A percentile compares a stretch with the other conserved stretches of the same genome.
Conservation (phyloP, 2,329 filamentous ascomycete species). For the Aspergillus japonicus region DNA sequence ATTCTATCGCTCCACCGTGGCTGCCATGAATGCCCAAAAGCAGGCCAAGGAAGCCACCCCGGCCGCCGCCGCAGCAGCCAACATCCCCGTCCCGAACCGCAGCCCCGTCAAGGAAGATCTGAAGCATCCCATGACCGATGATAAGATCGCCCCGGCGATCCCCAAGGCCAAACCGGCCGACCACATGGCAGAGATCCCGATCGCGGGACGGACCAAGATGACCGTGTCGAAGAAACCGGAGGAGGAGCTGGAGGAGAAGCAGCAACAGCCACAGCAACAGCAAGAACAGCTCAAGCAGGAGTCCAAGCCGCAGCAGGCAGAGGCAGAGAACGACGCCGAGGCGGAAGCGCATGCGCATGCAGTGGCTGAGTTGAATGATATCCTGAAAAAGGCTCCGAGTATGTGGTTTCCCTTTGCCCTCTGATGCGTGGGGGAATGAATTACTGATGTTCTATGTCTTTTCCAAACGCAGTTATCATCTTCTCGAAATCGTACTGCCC, state of each 20-base stretch:
- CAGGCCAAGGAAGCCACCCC: slow-evolving; percentile 43
- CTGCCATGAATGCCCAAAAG: slow-evolving; percentile 53
- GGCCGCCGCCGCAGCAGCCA: slow-evolving; percentile 54
- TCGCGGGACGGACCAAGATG: slow-evolving; percentile 56
- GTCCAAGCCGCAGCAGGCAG: slow-evolving; percentile 47
- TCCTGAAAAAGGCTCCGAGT: slow-evolving; percentile 84
- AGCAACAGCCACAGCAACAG: slow-evolving; percentile 50
- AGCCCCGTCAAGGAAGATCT: slow-evolving; percentile 61
- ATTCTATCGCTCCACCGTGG: slow-evolving; percentile 58
- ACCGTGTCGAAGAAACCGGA: slow-evolving; percentile 41
- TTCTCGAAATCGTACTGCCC: slow-evolving; percentile 96
- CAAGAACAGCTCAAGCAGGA: slow-evolving; percentile 32
- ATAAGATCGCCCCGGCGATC: not conserved
- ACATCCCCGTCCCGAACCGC: slow-evolving; percentile 64
- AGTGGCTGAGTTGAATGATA: slow-evolving; percentile 70
- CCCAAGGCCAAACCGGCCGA: slow-evolving; percentile 25
- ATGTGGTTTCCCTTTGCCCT: slow-evolving; percentile 35
- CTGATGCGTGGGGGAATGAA: not conserved
- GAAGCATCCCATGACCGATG: slow-evolving; percentile 24
- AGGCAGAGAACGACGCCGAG: slow-evolving; percentile 57
- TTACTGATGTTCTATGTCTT: slow-evolving; percentile 6
- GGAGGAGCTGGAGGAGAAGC: slow-evolving; percentile 42
- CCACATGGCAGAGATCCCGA: slow-evolving; percentile 47
- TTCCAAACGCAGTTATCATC: slow-evolving; percentile 68
- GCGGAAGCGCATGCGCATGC: slow-evolving; percentile 45